A percentile compares a stretch with the other conserved stretches of the same genome.
phyloP scores from a whole-genome alignment of 2,329 filamentous ascomycete genomes.

The Fusarium sp. region DNA sequence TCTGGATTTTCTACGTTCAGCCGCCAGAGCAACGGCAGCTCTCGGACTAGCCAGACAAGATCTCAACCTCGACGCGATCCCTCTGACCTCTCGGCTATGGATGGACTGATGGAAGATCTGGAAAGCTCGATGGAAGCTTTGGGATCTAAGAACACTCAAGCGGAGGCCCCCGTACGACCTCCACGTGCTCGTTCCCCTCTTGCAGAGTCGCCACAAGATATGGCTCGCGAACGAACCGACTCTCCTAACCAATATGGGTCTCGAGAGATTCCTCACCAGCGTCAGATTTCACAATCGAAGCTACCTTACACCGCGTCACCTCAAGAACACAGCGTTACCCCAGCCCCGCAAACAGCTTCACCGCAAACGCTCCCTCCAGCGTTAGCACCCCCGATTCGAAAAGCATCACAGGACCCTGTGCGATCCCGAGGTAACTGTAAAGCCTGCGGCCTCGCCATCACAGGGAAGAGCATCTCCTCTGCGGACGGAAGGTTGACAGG shows the following conservation, averaged over 20 bases:
- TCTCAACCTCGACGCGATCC: slow-evolving; percentile 53
- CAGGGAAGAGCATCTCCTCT: slow-evolving; percentile 92
- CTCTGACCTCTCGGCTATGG: slow-evolving; percentile 60
- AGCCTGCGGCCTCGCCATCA: slow-evolving; percentile 81
- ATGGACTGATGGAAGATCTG: slow-evolving; percentile 67
- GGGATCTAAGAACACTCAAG: slow-evolving; percentile 47
- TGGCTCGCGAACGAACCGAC: slow-evolving; percentile 40
- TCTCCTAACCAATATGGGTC: slow-evolving; percentile 42
- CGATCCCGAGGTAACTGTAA: slow-evolving; percentile 81
- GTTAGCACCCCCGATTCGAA: slow-evolving; percentile 44
- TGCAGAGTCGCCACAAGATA: slow-evolving; percentile 46
- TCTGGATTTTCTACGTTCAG: slow-evolving; percentile 73
- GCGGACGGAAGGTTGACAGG: slow-evolving; percentile 92
- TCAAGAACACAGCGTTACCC: slow-evolving; percentile 30
- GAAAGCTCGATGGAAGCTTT: slow-evolving; percentile 61
- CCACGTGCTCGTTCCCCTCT: slow-evolving; percentile 42
- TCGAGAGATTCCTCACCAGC: slow-evolving; percentile 23
- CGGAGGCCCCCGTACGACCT: slow-evolving; percentile 50
- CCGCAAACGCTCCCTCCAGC: slow-evolving; percentile 20
- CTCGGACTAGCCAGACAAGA: slow-evolving; percentile 61
- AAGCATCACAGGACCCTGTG: slow-evolving; percentile 55
- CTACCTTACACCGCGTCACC: slow-evolving; percentile 37
- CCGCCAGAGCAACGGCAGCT: slow-evolving; percentile 68
- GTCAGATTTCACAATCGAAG: slow-evolving; percentile 23
- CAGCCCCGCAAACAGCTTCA: slow-evolving; percentile 20